Evolutionary conservation across 768 basidiomycete species (phyloP), one percentile per base, ranked within the genome.

Genomic region (Crassisporium funariophilum): DNA sequence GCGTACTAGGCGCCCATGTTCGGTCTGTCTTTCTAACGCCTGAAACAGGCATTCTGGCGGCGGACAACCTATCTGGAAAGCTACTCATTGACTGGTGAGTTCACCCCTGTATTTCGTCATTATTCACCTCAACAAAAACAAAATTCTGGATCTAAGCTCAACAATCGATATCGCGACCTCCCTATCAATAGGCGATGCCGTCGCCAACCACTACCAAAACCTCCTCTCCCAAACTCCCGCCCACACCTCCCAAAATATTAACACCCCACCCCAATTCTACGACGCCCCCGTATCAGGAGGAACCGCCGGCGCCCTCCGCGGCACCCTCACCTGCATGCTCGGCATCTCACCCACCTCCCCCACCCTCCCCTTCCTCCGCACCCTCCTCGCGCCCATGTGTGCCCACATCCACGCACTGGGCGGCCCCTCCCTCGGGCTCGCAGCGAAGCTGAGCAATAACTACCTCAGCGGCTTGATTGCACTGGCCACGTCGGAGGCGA

Each of bases 251-350:
- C n/a, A n/a, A n/a, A n/a, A n/a, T n/a, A n/a, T n/a, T n/a, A n/a
- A n/a, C 15, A 54, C 46, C 17, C 48, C 54, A 31, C 61, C 61
- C 4, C 50, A 38, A 19, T 75, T 75, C 50, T 68, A 63, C 45
- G 72, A 75, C 45, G 71, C 71, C 0, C 74, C 74, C 2, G 71
- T 74, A 6, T 73, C 73, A 1, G 72, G 73, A 0, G 72, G 72
- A 2, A 74, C 71, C 5, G 60, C 66, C 1, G 72, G 71, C 10
- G 73, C 74, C 17, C 52, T 59, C 27, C 66, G 64, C 22, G 72
- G 63, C 8, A 67, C 59, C 2, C 63, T 76, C 15, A 72, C 70
- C 0, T 69, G 73, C 45, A 72, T 74, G 70, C 66, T 71, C 15
- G 73, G 73, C 13, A 58, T 60, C 11, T 43, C 67, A 3, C 48